Percentiles rank a stretch among this genome's conserved stretches.
Evolutionary conservation across 2,329 filamentous ascomycete species (phyloP).

Genomic region (Hyphodiscus sp.): DNA sequence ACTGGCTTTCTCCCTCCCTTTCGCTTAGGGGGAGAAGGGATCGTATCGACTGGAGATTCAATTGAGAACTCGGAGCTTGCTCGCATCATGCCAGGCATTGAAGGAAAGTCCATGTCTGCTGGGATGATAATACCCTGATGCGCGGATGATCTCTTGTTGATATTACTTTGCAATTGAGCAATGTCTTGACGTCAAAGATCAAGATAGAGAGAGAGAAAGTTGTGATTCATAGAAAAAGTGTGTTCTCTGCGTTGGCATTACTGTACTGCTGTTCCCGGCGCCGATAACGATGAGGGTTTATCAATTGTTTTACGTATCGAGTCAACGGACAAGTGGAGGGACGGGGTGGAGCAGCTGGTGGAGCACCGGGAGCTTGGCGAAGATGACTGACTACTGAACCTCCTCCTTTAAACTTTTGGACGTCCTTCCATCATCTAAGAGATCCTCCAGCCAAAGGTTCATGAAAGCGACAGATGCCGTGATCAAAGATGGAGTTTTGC

Average conservation of each 20-base stretch:
- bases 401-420: no score
- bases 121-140: no score
- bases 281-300: background rate
- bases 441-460: no score
- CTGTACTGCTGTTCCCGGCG: no score
- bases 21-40: background rate
- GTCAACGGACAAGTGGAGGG: background rate
- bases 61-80: constrained; percentile 1
- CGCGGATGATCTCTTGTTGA: no score
- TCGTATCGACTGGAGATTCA: background rate
- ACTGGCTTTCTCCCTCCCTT: constrained; percentile 17
- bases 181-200: background rate
- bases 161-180: background rate
- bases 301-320: background rate
- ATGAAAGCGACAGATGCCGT: no score
- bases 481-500: no score
- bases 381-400: no score
- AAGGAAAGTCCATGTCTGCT: background rate
- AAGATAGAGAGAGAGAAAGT: background rate
- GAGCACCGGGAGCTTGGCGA: no score
- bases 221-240: background rate
- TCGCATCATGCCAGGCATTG: constrained; percentile 1
- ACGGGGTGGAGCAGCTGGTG: no score
- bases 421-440: no score
- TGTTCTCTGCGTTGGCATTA: no score